Conservation (phyloP, 1,284 basidiomycete species). For the Baeospora myosura region DNA sequence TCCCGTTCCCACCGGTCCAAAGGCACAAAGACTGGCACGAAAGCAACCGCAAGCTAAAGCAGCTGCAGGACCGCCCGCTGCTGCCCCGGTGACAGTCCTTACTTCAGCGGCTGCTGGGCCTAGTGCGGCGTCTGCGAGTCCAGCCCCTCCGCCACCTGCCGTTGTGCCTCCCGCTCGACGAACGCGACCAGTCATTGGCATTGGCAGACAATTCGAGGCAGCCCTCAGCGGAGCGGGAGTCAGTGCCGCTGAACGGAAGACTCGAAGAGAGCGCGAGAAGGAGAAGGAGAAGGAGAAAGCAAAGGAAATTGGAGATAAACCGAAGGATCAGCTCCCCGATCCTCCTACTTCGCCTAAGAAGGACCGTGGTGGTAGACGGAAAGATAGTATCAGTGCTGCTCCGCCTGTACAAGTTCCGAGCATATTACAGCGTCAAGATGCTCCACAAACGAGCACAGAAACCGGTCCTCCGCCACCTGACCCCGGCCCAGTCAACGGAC, state of each 20-base stretch:
- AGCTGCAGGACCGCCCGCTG: not conserved
- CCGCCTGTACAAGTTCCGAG: conserved; percentile 21
- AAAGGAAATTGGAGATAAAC: conserved; percentile 5
- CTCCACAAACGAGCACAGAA: not conserved
- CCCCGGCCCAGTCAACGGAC: conserved; percentile 17
- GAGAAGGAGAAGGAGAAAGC: conserved; percentile 19
- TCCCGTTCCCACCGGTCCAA: conserved; percentile 16
- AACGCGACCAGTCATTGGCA: conserved; percentile 46
- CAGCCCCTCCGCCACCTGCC: conserved; percentile 13
- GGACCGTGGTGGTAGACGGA: conserved; percentile 9
- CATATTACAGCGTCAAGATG: conserved; percentile 25
- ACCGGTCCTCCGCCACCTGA: conserved; percentile 6
- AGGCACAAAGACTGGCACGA: not conserved
- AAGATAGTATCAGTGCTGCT: conserved; percentile 11
- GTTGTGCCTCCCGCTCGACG: conserved; percentile 28
- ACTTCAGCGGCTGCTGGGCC: not conserved
- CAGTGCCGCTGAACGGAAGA: conserved; percentile 25
- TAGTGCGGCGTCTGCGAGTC: not conserved
- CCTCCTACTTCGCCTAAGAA: conserved; percentile 10
- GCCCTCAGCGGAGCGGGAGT: conserved; percentile 53
- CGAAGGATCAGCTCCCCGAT: conserved; percentile 13
- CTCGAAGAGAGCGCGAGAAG: conserved; percentile 18
- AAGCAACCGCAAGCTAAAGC: not conserved
- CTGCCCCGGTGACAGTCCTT: too few species aligned
- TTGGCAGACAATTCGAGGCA: conserved; percentile 58